phyloP scores from a whole-genome alignment of 2,329 filamentous ascomycete genomes.

The Emericellopsis cladophorae region DNA sequence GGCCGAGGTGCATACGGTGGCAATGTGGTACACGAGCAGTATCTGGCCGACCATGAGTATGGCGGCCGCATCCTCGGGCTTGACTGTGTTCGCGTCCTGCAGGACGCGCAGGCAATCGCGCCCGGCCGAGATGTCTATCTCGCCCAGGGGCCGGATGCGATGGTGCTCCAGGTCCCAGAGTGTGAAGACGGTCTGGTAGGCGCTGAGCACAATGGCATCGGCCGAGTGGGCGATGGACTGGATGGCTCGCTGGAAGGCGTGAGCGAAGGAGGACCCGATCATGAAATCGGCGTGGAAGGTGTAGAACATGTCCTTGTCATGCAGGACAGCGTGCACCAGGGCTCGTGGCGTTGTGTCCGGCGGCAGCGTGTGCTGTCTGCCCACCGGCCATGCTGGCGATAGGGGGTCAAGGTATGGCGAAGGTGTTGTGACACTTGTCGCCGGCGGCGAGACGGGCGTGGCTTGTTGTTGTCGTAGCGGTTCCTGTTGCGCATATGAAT shows the following conservation, averaged over 20 bases:
- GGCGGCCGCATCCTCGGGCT: conserved; percentile 1
- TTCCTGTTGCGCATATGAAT: not conserved
- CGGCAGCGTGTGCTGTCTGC: not conserved
- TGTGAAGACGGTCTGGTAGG: not conserved
- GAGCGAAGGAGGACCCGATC: conserved; percentile 1
- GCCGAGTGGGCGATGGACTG: not conserved
- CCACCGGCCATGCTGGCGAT: not conserved
- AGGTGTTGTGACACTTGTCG: no score
- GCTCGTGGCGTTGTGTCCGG: not conserved
- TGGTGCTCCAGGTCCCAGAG: not conserved
- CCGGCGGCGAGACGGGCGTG: no score
- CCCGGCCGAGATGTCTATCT: not conserved
- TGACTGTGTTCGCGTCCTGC: not conserved
- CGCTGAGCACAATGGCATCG: not conserved
- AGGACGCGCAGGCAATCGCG: not conserved
- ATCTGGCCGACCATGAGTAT: conserved; percentile 1
- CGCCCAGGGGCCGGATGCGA: not conserved
- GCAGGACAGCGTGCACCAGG: not conserved
- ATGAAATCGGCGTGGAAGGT: conserved; percentile 1
- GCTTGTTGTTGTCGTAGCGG: no score
- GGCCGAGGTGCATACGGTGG: conserved; percentile 1
- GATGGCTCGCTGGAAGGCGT: not conserved
- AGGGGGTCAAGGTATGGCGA: not conserved
- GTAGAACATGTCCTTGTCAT: conserved; percentile 1
- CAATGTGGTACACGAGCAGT: conserved; percentile 1